phyloP scores from a whole-genome alignment of 2,329 filamentous ascomycete genomes.

The Trichoderma sp. region DNA sequence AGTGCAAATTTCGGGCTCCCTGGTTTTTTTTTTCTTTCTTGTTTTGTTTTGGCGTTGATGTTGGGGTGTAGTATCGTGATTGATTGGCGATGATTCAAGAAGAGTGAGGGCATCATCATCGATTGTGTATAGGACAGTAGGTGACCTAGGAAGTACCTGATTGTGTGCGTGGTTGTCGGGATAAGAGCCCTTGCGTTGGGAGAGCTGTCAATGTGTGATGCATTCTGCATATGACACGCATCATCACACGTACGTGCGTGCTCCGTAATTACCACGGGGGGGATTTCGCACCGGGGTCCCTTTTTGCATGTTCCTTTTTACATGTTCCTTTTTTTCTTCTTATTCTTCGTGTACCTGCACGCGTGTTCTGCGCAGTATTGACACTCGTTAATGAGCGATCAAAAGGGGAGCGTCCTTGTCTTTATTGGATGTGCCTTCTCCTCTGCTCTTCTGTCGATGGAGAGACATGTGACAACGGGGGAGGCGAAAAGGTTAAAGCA shows the following conservation, averaged over 20 bases:
- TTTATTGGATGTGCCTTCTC: neutral
- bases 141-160: too few species aligned
- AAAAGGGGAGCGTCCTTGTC: neutral
- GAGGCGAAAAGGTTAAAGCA: neutral
- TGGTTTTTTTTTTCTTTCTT: neutral
- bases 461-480: neutral
- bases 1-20: neutral
- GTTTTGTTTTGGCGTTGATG: neutral
- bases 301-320: too few species aligned
- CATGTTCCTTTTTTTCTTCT: too few species aligned
- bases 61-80: neutral
- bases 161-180: neutral
- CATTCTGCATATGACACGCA: neutral
- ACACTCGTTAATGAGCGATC: too few species aligned
- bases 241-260: neutral
- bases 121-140: neutral
- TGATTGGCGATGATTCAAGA: neutral
- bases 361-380: neutral
- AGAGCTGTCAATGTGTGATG: neutral
- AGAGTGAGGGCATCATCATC: neutral
- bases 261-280: neutral
- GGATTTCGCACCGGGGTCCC: neutral
- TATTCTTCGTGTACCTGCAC: neutral
- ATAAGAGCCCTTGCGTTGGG: neutral
- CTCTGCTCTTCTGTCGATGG: neutral